Conservation (phyloP, 352 stramenopile species). For the Plasmopara muralis region DNA sequence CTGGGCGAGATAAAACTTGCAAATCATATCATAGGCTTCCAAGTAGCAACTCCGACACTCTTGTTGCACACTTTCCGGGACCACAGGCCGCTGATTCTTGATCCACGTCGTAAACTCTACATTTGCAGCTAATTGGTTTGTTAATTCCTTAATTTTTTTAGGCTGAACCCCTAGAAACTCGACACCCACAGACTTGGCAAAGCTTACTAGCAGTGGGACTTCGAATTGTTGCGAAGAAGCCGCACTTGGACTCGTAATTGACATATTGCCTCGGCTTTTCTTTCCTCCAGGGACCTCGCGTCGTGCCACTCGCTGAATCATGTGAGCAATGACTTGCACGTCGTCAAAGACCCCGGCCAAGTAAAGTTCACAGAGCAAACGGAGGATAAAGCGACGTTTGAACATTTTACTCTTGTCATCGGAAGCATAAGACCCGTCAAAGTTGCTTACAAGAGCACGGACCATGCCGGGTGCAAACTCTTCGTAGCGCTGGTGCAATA, state of each 20-base stretch:
- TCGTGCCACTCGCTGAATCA: conserved; percentile 68
- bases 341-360: conserved; percentile 74
- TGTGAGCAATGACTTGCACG: conserved; percentile 64
- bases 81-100: conserved; percentile 33
- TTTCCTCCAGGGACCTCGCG: conserved; percentile 30
- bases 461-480: conserved; percentile 76
- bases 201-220: conserved; percentile 91
- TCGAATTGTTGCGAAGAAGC: conserved; percentile 67
- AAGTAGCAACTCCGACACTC: conserved; percentile 75
- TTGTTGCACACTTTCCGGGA: conserved; percentile 55
- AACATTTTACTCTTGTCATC: conserved; percentile 76
- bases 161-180: conserved; percentile 80
- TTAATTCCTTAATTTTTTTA: conserved; percentile 60
- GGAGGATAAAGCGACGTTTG: conserved; percentile 64
- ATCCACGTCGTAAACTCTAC: conserved; percentile 39
- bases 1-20: conserved; percentile 85
- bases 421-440: conserved; percentile 46
- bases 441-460: conserved; percentile 42
- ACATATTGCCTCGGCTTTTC: conserved; percentile 40
- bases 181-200: conserved; percentile 89
- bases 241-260: conserved; percentile 6
- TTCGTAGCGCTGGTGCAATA: conserved; percentile 90
- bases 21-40: conserved; percentile 86
- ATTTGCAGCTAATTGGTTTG: conserved; percentile 25
- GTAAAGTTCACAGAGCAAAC: conserved; percentile 80